phyloP scores from a whole-genome alignment of 495 filamentous ascomycete species.

The Neurospora sp. region DNA sequence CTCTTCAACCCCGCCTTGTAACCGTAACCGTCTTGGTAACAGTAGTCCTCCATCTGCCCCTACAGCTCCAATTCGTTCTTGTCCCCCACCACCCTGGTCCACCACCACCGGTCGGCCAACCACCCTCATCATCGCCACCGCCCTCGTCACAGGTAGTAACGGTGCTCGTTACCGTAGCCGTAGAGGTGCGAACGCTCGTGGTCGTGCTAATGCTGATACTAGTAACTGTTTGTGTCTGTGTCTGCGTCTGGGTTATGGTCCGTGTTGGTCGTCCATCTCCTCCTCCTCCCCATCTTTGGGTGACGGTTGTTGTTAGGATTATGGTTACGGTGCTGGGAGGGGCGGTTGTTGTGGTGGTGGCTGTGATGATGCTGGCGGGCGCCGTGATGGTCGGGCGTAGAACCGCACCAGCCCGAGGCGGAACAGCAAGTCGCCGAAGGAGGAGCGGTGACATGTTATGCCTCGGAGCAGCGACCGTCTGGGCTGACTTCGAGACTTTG shows the following conservation, averaged over 20 bases:
- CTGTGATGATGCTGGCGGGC: background rate
- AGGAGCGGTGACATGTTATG: too few species aligned
- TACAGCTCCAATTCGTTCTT: background rate
- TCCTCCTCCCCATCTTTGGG: background rate
- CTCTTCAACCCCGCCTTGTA: background rate
- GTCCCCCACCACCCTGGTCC: background rate
- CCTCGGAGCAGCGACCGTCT: too few species aligned
- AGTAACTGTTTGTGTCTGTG: background rate
- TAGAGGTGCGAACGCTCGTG: background rate
- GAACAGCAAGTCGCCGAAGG: too few species aligned
- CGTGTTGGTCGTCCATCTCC: background rate
- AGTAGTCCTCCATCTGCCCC: background rate
- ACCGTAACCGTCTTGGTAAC: background rate
- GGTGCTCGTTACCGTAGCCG: background rate
- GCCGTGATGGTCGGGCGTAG: background rate
- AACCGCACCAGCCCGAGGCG: too few species aligned
- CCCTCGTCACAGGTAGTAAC: background rate
- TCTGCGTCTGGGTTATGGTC: background rate
- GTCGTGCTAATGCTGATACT: background rate
- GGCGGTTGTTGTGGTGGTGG: background rate
- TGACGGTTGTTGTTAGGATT: background rate
- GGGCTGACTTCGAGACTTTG: too few species aligned
- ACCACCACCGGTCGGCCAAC: background rate
- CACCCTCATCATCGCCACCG: background rate
- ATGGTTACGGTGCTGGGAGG: background rate